Percentiles rank a stretch among this genome's conserved stretches.
phyloP scores from a whole-genome alignment of 2,329 filamentous ascomycete species.

The Colletotrichum chlorophyti region DNA sequence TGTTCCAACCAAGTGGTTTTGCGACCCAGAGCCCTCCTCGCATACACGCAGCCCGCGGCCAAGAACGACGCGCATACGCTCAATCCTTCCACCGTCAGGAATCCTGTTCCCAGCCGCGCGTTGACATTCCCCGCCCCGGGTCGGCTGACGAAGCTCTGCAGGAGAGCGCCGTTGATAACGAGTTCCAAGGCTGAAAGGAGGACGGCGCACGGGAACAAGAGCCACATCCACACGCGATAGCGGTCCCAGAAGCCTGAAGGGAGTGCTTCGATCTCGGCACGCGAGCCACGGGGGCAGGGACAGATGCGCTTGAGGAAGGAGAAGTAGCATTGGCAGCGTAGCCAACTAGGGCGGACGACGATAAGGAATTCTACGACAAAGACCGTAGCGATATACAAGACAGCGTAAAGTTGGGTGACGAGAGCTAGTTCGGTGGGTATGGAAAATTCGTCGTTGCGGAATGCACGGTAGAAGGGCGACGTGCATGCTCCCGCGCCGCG shows the following conservation, averaged over 20 bases:
- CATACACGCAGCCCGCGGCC: constrained; percentile 1
- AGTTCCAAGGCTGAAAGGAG: neutral
- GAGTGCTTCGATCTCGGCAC: constrained; percentile 24
- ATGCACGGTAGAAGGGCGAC: constrained; percentile 19
- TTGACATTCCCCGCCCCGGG: neutral
- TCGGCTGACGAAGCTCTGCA: constrained; percentile 1
- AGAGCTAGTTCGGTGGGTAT: neutral
- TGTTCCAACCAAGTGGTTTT: constrained; percentile 21
- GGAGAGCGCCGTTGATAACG: constrained; percentile 1
- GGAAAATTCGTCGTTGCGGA: neutral
- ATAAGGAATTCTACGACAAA: constrained; percentile 3
- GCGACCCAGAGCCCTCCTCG: neutral
- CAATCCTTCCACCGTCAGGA: neutral
- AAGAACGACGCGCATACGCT: neutral
- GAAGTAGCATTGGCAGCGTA: constrained; percentile 27
- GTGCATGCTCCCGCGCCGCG: constrained; percentile 8
- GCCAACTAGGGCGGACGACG: constrained; percentile 10
- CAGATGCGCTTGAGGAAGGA: constrained; percentile 15
- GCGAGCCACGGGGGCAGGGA: constrained; percentile 26
- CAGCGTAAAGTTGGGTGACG: neutral
- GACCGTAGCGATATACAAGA: neutral
- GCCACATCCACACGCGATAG: constrained; percentile 23
- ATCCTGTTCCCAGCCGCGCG: constrained; percentile 9
- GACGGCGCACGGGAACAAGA: neutral
- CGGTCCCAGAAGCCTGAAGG: constrained; percentile 24